These are phyloP conservation scores for Melampsora americana DNA, from an alignment of 1,284 basidiomycete genomes.

Conservation along the genomic window DNA sequence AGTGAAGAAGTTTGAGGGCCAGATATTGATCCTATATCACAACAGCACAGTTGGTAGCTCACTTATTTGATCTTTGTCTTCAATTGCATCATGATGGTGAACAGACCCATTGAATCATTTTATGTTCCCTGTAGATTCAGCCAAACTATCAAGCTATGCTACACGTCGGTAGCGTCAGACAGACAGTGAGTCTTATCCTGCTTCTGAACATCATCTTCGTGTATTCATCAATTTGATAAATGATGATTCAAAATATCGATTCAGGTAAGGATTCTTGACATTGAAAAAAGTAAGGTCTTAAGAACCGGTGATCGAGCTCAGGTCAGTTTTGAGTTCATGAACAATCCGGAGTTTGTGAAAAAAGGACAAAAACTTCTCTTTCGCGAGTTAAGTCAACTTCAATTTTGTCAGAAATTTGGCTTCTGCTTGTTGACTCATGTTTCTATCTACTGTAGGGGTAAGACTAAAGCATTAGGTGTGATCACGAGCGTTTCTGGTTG, in stretches of 20 bases:
- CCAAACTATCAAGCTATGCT: conserved; percentile 50
- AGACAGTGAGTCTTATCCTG: conserved; percentile 82
- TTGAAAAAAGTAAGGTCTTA: conserved; percentile 58
- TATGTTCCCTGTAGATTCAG: conserved; percentile 47
- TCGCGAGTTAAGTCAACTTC: conserved; percentile 28
- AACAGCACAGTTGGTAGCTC: conserved; percentile 83
- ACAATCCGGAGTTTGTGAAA: conserved; percentile 41
- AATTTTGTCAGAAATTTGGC: not conserved
- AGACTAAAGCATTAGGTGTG: conserved; percentile 42
- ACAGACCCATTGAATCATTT: conserved; percentile 1
- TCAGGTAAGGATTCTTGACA: conserved; percentile 36
- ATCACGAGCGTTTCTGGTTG: conserved; percentile 20
- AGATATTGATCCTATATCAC: conserved; percentile 77
- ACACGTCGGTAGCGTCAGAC: conserved; percentile 67
- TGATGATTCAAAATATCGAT: not conserved
- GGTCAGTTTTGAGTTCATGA: conserved; percentile 76
- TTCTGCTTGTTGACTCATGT: not conserved
- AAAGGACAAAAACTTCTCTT: conserved; percentile 41
- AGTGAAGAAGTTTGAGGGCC: conserved; percentile 73
- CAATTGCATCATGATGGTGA: not conserved
- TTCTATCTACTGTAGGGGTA: conserved; percentile 16
- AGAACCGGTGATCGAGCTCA: conserved; percentile 85
- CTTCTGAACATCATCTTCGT: conserved; percentile 55
- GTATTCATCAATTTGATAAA: conserved; percentile 8
- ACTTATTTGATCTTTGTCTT: conserved; percentile 12